Evolutionary conservation across 2,329 filamentous ascomycete genomes (phyloP).

Genomic region (Colletotrichum eremochloae): DNA sequence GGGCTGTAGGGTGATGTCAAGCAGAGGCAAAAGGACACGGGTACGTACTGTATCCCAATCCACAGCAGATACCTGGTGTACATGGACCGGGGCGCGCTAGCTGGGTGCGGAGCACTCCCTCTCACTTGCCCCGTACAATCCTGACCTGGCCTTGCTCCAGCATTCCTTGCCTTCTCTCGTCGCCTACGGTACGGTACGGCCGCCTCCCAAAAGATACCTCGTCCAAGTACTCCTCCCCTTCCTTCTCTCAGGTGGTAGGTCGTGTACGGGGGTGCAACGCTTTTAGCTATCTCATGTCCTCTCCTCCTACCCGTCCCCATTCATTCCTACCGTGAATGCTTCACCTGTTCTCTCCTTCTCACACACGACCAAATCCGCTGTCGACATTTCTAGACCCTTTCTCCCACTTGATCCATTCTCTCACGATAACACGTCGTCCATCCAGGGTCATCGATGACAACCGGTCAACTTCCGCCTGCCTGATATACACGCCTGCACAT

Average conservation of each 20-base stretch:
- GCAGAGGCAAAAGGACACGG: not conserved
- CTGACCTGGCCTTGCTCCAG: conserved; percentile 17
- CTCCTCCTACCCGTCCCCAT: conserved; percentile 33
- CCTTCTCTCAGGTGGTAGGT: too few species aligned
- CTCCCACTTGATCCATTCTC: conserved; percentile 5
- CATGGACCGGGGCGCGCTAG: conserved; percentile 4
- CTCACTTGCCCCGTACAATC: conserved; percentile 14
- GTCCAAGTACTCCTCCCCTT: conserved; percentile 1
- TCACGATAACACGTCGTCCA: not conserved
- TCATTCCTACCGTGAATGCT: conserved; percentile 32
- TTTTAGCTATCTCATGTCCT: conserved; percentile 39
- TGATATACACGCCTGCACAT: not conserved
- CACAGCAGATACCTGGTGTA: conserved; percentile 4
- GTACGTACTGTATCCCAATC: not conserved
- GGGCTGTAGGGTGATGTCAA: not conserved
- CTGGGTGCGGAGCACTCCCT: conserved; percentile 14
- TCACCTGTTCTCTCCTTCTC: conserved; percentile 30
- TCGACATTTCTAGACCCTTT: conserved; percentile 1
- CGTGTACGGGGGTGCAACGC: conserved; percentile 1
- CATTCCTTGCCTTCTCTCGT: conserved; percentile 22
- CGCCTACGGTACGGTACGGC: conserved; percentile 18
- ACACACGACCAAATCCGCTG: conserved; percentile 22
- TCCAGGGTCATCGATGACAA: not conserved
- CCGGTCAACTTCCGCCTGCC: not conserved
- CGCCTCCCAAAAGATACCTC: conserved; percentile 18